Evolutionary conservation across 345 rosid species (phyloP), one percentile per base, ranked within the genome.

Genomic region (Sapria himalayana): DNA sequence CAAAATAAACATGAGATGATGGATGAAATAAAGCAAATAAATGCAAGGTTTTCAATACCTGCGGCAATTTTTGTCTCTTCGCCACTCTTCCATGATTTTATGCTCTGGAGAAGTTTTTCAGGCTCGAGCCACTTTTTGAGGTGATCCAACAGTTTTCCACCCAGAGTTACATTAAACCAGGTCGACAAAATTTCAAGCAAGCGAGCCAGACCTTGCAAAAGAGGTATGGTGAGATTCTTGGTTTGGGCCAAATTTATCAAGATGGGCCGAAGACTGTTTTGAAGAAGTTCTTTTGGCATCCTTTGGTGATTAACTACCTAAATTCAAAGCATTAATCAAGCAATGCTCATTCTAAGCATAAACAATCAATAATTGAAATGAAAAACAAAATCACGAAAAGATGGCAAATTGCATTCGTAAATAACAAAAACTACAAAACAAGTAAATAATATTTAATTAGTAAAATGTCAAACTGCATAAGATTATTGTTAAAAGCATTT

Each of bases 51-150:
- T 41, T 35, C 37, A 42, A 48, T 72, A 82, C 98, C 95, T 33
- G 95, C 84, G 47, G 98, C 98, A 46, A 89, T 82, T 72, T 89
- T 89, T 22, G 98, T 93, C 67, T 89, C 98, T 66, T 89, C 98
- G 49, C 98, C 98, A 51, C 91, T 70, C 60, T 89, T 89, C 94
- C 98, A 82, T 61, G 86, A 71, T 61, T 89, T 89, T 65, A 63
- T 73, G 54, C 70, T 76, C 67, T 79, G 93, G 41, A 81, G 77
- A 56, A 89, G 98, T 63, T 76, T 89, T 55, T 89, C 98, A 25
- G 95, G 98, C 56, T 82, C 95, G 70, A 89, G 55, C 98, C 98
- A 89, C 61, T 79, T 89, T 65, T 72, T 89, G 39, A 89, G 95
- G 69, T 89, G 98, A 66, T 82, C 98, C 59, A 89, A 66, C 74